Percentiles rank a stretch among this genome's conserved stretches.
phyloP scores from a whole-genome alignment of 331 rosid species.

The Telfairia occidentalis region DNA sequence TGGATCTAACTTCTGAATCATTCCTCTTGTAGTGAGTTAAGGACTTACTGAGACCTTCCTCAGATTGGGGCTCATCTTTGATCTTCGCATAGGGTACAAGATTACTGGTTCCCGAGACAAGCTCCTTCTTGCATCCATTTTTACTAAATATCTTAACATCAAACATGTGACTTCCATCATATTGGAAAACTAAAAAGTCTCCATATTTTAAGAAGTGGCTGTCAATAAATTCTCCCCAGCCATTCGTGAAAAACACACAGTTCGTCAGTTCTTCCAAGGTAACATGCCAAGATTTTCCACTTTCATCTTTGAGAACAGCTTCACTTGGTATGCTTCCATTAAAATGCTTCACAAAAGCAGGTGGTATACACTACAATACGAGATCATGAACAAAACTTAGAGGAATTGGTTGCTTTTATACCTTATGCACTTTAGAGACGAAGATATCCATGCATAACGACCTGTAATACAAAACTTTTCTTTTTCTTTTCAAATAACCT shows the following conservation, averaged over 20 bases:
- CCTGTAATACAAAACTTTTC: not conserved
- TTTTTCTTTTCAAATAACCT: not conserved
- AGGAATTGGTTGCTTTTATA: not conserved
- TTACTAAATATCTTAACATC: conserved; percentile 19
- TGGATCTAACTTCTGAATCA: not conserved
- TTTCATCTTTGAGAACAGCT: conserved; percentile 8
- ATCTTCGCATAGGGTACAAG: not conserved
- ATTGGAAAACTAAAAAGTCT: conserved; percentile 17
- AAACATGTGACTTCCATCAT: conserved; percentile 11
- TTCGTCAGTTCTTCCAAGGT: conserved; percentile 2
- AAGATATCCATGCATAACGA: not conserved
- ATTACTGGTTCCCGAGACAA: not conserved
- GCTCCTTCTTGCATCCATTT: conserved; percentile 18
- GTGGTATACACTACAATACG: conserved; percentile 13
- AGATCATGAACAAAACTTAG: not conserved
- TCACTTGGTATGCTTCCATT: not conserved
- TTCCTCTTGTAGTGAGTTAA: not conserved
- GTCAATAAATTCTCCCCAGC: conserved; percentile 16
- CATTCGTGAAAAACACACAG: conserved; percentile 6
- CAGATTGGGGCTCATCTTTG: conserved; percentile 2
- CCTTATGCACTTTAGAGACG: not conserved
- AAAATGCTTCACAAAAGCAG: conserved; percentile 16
- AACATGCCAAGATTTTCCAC: conserved; percentile 16
- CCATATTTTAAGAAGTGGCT: conserved; percentile 7
- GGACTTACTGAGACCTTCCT: not conserved